Evolutionary conservation across 2,329 filamentous ascomycete genomes (phyloP), one percentile per base, ranked within the genome.

Genomic region (Fusarium odoratissimum): DNA sequence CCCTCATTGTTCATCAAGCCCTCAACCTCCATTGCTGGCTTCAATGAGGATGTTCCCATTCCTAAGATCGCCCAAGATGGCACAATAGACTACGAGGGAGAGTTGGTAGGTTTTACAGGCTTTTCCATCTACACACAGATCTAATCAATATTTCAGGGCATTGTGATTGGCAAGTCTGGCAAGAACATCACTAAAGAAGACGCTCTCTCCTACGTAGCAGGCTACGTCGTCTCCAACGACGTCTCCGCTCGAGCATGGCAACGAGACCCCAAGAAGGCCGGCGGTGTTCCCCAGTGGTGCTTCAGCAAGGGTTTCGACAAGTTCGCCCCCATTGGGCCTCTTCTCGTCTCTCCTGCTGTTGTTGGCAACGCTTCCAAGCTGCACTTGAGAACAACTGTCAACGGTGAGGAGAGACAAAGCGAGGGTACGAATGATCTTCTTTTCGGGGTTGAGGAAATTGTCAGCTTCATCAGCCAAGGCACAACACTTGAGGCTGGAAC

Each of bases 281-380:
- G 81, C 10, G 76, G 77, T 5, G 79, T 81, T 8, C 80, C 80
- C 1, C 88, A 90, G 64, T 90, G 87, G 79, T 89, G 86, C 69
- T 86, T 90, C 64, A 87, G 87, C 57, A 89, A 89, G 76, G 86
- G 84, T 0, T 82, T 85, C 10, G 87, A 90, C 77, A 87, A 85
- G 8, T 89, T 86, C 67, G 88, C 86, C 30, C 87, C 87, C 0
- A 84, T 89, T 73, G 86, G 88, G 0, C 87, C 87, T 3, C 79
- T 88, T 13, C 73, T 83, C 6, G 81, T 83, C 0, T 78, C 78
- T 8, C 79, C 81, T 1, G 44, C 67, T 0, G 63, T 80, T 0
- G 76, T 82, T 2, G 79, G 78, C 0, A 75, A 77, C 41, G 80
- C 79, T 7, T 76, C 76, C 1, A 74, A 75, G 11, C 44, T 82